Percentiles rank a stretch among this genome's conserved stretches.
These are phyloP conservation scores for Lagenidium sp. DNA, from an alignment of 352 stramenopile genomes.

Conservation along the genomic window DNA sequence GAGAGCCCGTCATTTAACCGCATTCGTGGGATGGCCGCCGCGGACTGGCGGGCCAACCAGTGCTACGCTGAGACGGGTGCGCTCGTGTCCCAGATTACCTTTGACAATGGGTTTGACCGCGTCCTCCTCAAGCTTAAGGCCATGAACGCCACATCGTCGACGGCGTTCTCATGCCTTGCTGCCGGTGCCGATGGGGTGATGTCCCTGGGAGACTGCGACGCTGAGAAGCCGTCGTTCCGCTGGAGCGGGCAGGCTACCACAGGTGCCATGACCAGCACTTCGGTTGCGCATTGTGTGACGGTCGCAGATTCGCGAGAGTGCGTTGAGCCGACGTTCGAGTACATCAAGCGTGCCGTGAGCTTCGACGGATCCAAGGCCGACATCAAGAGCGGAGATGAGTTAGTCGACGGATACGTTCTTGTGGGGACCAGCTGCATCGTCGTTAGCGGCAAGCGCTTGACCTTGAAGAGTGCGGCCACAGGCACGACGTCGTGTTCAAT, in stretches of 20 bases:
- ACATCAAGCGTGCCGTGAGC: constrained; percentile 12
- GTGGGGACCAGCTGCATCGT: constrained; percentile 15
- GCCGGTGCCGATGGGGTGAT: constrained; percentile 4
- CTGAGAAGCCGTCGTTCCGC: constrained; percentile 1
- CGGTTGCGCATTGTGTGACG: constrained; percentile 3
- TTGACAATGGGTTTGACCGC: constrained; percentile 17
- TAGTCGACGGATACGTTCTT: constrained; percentile 19
- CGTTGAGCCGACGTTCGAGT: constrained; percentile 16
- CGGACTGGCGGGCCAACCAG: constrained; percentile 20
- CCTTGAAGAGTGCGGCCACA: constrained; percentile 9
- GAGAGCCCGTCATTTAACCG: constrained; percentile 19
- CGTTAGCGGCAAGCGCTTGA: constrained; percentile 3
- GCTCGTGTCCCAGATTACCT: constrained; percentile 10
- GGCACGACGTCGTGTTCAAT: constrained; percentile 11
- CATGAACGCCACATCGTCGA: constrained; percentile 1
- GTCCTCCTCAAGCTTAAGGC: constrained; percentile 19
- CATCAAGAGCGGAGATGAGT: constrained; percentile 11
- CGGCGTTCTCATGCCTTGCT: constrained; percentile 9
- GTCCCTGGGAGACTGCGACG: constrained; percentile 9
- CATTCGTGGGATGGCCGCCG: constrained; percentile 17
- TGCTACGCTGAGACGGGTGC: constrained; percentile 23
- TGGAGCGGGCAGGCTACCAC: constrained; percentile 8
- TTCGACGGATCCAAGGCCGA: constrained; percentile 14
- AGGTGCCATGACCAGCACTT: constrained; percentile 1
- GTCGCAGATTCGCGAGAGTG: constrained; percentile 5